These are phyloP conservation scores for Metschnikowia gelsemii DNA, from an alignment of 805 yeast genomes.

Conservation along the genomic window DNA sequence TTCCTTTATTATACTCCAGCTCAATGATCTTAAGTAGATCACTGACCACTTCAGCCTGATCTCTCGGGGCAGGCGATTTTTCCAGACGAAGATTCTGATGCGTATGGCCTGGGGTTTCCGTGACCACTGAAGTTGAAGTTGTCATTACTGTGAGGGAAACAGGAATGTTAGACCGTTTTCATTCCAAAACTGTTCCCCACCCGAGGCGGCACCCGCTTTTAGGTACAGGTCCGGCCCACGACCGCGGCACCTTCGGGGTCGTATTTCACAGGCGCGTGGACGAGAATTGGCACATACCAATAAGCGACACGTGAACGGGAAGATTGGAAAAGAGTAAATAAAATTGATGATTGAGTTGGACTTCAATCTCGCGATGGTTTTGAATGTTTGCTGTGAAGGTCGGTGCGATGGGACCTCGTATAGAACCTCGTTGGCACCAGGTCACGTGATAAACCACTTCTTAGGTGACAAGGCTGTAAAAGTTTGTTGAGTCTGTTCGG, in stretches of 20 bases:
- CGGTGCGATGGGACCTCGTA: too few relatives aligned
- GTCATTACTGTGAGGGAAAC: neutral
- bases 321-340: too few relatives aligned
- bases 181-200: constrained; percentile 8
- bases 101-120: neutral
- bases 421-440: too few relatives aligned
- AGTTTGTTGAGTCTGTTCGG: too few relatives aligned
- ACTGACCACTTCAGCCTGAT: constrained; percentile 8
- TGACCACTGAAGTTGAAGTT: constrained; percentile 3
- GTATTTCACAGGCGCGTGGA: too few relatives aligned
- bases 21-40: constrained; percentile 28
- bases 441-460: too few relatives aligned
- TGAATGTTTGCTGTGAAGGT: too few relatives aligned
- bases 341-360: too few relatives aligned
- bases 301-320: too few relatives aligned
- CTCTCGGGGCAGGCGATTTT: neutral
- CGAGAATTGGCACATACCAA: too few relatives aligned
- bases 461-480: too few relatives aligned
- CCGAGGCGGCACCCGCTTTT: neutral
- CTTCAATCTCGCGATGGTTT: too few relatives aligned
- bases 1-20: constrained; percentile 39
- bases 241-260: constrained; percentile 3
- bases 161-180: neutral
- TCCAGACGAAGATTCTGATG: neutral
- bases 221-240: constrained; percentile 6